Evolutionary conservation across 2,329 filamentous ascomycete genomes (phyloP), one percentile per base, ranked within the genome.

Genomic region (Onygena corvina): DNA sequence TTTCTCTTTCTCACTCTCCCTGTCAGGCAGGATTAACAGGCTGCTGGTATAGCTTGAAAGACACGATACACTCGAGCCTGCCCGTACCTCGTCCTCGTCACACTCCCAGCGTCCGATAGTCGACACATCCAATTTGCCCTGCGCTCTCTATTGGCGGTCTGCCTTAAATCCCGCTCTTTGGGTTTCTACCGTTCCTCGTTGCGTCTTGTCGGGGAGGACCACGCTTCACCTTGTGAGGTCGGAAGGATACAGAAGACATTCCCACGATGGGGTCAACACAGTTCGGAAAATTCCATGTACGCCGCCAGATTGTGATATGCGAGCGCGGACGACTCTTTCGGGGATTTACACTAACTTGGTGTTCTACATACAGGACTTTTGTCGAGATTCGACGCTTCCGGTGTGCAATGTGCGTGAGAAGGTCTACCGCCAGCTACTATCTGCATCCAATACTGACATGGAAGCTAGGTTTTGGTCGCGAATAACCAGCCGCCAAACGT

Each of bases 301-400:
- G 69, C 65, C 50, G 7, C 16, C 40, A 47, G 34, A 38, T 30
- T 16, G 31, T 34, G 46, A 46, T 46, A 30, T 11, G 30, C 44
- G 40, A 12, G n/a, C n/a, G 25, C 25, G 23, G 42, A 21, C 51
- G 23, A 46, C 54, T 46, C 36, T 36, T 46, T 1, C 16, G 11
- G 7, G 42, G 42, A 46, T 48, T 36, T 40, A 25, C 42, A 42
- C 38, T 49, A 42, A 50, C 31, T 31, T 21, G 29, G 16, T 23
- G 6, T n/a, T 2, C 27, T 42, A n/a, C 33, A 61, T 38, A 58
- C 57, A 90, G 84, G 71, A 83, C 63, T 89, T 92, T 66, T 92
- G 86, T 75, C 82, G 78, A 64, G 84, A 89, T 70, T 85, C 85
- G 59, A 89, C 84, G 51, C 73, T 90, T 60, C 85, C 86, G 49